phyloP scores from a whole-genome alignment of 148 eudicot genomes.

The Rhododendron griersonianum region DNA sequence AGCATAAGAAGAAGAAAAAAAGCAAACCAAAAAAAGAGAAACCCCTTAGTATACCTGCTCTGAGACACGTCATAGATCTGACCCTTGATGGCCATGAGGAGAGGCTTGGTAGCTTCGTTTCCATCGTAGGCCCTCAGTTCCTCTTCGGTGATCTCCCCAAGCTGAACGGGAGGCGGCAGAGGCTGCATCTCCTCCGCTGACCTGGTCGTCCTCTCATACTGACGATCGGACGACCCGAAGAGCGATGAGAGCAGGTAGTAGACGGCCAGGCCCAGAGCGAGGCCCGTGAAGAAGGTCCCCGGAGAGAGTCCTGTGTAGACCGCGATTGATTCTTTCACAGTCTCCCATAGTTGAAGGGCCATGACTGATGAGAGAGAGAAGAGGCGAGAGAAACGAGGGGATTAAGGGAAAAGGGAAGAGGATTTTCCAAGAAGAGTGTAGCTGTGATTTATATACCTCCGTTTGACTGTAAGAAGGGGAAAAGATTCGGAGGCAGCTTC shows the following conservation, averaged over 20 bases:
- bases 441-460: too few relatives aligned
- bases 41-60: slow-evolving; percentile 53
- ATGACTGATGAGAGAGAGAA: slow-evolving; percentile 24
- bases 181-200: slow-evolving; percentile 51
- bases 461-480: too few relatives aligned
- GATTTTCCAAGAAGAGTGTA: not conserved
- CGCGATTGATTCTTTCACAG: slow-evolving; percentile 57
- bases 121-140: slow-evolving; percentile 78
- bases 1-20: too few relatives aligned
- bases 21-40: not conserved
- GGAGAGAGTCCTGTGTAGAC: slow-evolving; percentile 83
- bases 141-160: slow-evolving; percentile 77
- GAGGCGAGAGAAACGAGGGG: not conserved
- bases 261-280: slow-evolving; percentile 62
- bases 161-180: slow-evolving; percentile 80
- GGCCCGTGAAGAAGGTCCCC: slow-evolving; percentile 59
- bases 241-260: slow-evolving; percentile 57
- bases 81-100: slow-evolving; percentile 93
- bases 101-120: slow-evolving; percentile 64
- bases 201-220: slow-evolving; percentile 17
- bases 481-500: too few relatives aligned
- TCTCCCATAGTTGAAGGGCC: slow-evolving; percentile 76
- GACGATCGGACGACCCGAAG: slow-evolving; percentile 46
- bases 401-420: not conserved
- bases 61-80: slow-evolving; percentile 99